Evolutionary conservation across 2,329 filamentous ascomycete species (phyloP).

Genomic region (Periconia digitata): DNA sequence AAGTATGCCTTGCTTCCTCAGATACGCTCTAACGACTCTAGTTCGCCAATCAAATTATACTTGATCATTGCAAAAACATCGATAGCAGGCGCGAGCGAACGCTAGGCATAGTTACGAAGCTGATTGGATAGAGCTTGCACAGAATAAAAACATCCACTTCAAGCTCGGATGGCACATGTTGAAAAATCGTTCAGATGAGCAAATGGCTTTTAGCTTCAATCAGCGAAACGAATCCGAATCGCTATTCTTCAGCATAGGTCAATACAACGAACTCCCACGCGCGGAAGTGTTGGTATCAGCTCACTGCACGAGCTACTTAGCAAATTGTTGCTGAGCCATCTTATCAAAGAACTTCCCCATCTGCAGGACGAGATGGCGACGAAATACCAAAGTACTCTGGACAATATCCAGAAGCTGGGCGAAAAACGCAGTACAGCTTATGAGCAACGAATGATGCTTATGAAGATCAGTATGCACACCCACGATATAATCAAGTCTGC

Average conservation of each 20-base stretch:
- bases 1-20: no score
- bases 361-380: slow-evolving; percentile 34
- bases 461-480: slow-evolving; percentile 50
- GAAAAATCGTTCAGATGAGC: slow-evolving; percentile 48
- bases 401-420: slow-evolving; percentile 52
- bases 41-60: slow-evolving; percentile 60
- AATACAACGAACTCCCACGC: slow-evolving; percentile 29
- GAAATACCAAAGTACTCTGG: slow-evolving; percentile 26
- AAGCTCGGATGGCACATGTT: slow-evolving; percentile 58
- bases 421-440: slow-evolving; percentile 46
- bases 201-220: slow-evolving; percentile 39
- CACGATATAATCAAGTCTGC: slow-evolving; percentile 50
- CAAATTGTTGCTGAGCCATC: slow-evolving; percentile 47
- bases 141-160: slow-evolving; percentile 44
- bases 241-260: slow-evolving; percentile 38
- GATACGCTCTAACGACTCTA: no score
- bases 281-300: slow-evolving; percentile 50
- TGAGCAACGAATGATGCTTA: slow-evolving; percentile 55
- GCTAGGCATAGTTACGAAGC: slow-evolving; percentile 61
- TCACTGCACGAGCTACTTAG: slow-evolving; percentile 54
- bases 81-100: slow-evolving; percentile 53
- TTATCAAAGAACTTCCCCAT: slow-evolving; percentile 39
- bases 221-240: slow-evolving; percentile 45
- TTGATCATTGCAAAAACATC: slow-evolving; percentile 51
- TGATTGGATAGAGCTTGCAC: slow-evolving; percentile 46